Evolutionary conservation across 495 filamentous ascomycete species (phyloP), one percentile per base, ranked within the genome.

Genomic region (Penicillium egyptiacum): DNA sequence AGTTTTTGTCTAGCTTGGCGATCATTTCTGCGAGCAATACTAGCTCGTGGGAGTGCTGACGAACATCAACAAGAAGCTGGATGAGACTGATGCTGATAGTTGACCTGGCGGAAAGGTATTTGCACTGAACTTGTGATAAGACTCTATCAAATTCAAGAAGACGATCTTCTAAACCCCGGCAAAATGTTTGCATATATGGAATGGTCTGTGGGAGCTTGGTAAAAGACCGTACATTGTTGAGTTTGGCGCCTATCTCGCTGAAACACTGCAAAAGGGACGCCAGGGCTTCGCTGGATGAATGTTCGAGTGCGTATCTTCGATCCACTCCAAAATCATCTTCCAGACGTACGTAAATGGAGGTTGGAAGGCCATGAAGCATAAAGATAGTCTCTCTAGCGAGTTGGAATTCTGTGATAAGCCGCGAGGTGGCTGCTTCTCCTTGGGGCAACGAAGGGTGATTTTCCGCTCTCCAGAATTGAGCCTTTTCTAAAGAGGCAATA

Each of bases 351-450:
- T 89, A 96, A 6, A 96, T 68, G 19, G 83, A 86, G 1, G 89
- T 95, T 35, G 86, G 83, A 19, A 96, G 73, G 0, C 91, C 92
- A 31, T 83, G 79, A 1, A 98, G 81, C 91, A 96, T 93, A 60
- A 89, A 92, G 1, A 96, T 74, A 1, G 83, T 78, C 60, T 98
- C 92, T 41, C 92, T 85, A 31, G 92, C 75, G 5, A 85, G 68
- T 53, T 93, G 88, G 2, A 88, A 73, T 63, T 94, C 91, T 0
- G 89, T 85, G 33, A 95, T 71, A 3, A 74, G 70, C 69, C 62
- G 82, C 73, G 61, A 76, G 56, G 51, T 73, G 45, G 60, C 57
- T 61, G 59, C 69, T 60, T 58, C 70, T 58, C 63, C 53, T 53
- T 64, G 56, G 7, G 64, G 42, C 40, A 57, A 54, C n/a, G 58